Percentiles rank a stretch among this genome's conserved stretches.
Conservation (phyloP, 345 rosid species). For the Salix brachista region DNA sequence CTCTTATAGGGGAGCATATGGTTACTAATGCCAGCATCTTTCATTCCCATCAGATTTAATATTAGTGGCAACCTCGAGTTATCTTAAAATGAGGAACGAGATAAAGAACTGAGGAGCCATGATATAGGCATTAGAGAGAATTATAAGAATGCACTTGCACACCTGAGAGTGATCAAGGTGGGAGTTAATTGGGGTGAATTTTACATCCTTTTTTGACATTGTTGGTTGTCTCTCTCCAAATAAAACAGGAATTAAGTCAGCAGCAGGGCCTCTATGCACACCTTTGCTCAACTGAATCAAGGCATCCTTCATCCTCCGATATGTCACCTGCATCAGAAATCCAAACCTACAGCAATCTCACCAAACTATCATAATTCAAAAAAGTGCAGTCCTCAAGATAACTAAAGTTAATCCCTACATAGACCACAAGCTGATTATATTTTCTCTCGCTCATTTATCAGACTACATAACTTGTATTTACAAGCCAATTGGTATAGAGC, state of each 20-base stretch:
- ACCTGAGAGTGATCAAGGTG: conserved; percentile 92
- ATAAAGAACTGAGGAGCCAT: too few relatives aligned
- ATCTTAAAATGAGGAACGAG: too few relatives aligned
- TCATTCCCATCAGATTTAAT: too few relatives aligned
- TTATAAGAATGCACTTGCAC: not conserved
- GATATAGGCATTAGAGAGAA: not conserved
- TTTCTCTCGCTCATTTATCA: not conserved
- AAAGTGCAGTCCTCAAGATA: not conserved
- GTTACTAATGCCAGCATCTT: too few relatives aligned
- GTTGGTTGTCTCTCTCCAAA: conserved; percentile 73
- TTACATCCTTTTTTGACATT: conserved; percentile 48
- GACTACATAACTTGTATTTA: not conserved
- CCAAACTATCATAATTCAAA: too few relatives aligned
- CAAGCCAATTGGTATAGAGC: not conserved
- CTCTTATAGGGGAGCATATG: too few relatives aligned
- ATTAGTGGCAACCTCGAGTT: too few relatives aligned
- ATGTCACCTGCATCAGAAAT: conserved; percentile 57
- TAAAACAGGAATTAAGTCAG: conserved; percentile 75
- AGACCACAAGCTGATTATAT: not conserved
- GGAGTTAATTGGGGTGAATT: conserved; percentile 58
- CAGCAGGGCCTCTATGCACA: conserved; percentile 79
- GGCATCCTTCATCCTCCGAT: conserved; percentile 89
- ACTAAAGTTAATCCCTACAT: not conserved
- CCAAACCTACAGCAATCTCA: not conserved
- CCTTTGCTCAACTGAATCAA: conserved; percentile 83